Percentiles rank a stretch among this genome's conserved stretches.
These are phyloP conservation scores for Letharia columbiana DNA, from an alignment of 495 filamentous ascomycete species.

Conservation along the genomic window DNA sequence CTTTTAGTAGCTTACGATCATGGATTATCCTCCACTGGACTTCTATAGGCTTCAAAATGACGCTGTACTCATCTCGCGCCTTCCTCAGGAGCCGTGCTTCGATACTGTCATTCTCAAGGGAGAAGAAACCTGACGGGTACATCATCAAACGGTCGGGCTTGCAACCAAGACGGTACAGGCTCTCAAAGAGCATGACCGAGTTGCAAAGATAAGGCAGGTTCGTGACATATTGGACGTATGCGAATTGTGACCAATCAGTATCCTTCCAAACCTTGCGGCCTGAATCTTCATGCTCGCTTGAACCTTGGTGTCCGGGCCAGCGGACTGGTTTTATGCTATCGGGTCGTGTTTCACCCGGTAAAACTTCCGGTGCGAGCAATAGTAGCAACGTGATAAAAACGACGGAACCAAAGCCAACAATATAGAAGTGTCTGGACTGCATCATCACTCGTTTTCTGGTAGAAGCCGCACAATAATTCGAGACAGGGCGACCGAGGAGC, in stretches of 20 bases:
- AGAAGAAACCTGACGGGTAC: slow-evolving; percentile 48
- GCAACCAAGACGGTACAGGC: slow-evolving; percentile 47
- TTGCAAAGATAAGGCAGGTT: slow-evolving; percentile 61
- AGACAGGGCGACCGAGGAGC: no score
- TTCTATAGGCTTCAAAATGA: slow-evolving; percentile 47
- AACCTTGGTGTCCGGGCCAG: not conserved
- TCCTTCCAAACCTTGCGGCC: not conserved
- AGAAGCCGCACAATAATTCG: not conserved
- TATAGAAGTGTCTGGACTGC: slow-evolving; percentile 4
- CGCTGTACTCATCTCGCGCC: slow-evolving; percentile 51
- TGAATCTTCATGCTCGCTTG: not conserved
- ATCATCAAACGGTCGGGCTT: slow-evolving; percentile 56
- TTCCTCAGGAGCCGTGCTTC: slow-evolving; percentile 47
- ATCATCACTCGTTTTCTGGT: not conserved
- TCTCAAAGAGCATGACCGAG: slow-evolving; percentile 62
- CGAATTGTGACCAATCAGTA: slow-evolving; percentile 51
- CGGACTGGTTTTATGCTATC: not conserved
- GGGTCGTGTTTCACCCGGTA: not conserved
- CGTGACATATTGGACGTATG: slow-evolving; percentile 64
- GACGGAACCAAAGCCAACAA: not conserved
- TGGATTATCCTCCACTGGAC: slow-evolving; percentile 41
- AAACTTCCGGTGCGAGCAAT: not conserved
- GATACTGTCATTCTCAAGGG: slow-evolving; percentile 34
- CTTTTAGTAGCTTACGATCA: slow-evolving; percentile 28
- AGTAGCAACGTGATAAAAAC: not conserved